Conservation (phyloP, 306 rosid species). For the Trifolium dubium region DNA sequence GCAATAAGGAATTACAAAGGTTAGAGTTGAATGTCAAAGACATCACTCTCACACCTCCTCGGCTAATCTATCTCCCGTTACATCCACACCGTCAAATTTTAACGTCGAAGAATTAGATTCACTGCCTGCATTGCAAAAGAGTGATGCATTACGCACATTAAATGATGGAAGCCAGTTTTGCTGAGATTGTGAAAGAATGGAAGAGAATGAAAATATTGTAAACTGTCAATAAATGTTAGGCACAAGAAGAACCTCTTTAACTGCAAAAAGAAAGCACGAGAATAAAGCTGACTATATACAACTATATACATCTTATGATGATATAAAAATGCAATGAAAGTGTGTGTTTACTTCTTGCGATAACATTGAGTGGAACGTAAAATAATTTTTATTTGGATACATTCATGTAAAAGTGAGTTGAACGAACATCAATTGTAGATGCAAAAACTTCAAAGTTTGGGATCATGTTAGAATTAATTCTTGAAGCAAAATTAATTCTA, state of each 20-base stretch:
- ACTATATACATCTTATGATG: background rate
- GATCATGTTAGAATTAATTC: background rate
- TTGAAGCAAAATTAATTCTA: background rate
- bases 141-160: slow-evolving; percentile 47
- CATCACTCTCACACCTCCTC: slow-evolving; percentile 63
- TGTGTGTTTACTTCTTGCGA: too few species aligned
- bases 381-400: background rate
- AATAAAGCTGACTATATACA: background rate
- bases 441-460: background rate
- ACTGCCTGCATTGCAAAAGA: slow-evolving; percentile 73
- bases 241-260: slow-evolving; percentile 15
- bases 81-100: slow-evolving; percentile 89
- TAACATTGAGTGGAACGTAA: background rate
- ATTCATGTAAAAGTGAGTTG: background rate
- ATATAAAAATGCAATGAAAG: background rate
- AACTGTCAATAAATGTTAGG: background rate
- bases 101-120: slow-evolving; percentile 63
- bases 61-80: slow-evolving; percentile 86
- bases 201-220: slow-evolving; percentile 13
- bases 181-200: slow-evolving; percentile 25
- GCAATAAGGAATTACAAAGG: slow-evolving; percentile 18
- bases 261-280: background rate
- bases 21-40: slow-evolving; percentile 7
- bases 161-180: slow-evolving; percentile 23
- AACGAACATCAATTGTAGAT: background rate